Percentiles rank a stretch among this genome's conserved stretches.
phyloP scores from a whole-genome alignment of 208 protist species.

The Acanthamoeba royreba region DNA sequence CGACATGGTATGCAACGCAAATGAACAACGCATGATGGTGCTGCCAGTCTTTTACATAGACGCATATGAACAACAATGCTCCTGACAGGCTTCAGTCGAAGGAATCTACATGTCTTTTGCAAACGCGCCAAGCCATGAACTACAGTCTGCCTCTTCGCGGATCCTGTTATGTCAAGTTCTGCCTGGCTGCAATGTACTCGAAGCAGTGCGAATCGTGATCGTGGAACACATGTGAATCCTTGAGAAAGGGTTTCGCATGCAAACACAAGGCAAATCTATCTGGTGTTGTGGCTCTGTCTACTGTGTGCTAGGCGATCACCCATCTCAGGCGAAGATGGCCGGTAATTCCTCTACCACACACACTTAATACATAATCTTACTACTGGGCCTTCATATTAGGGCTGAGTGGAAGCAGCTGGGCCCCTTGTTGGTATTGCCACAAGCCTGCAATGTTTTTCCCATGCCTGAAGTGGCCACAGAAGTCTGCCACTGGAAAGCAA shows the following conservation, averaged over 20 bases:
- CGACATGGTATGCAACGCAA: too few relatives aligned
- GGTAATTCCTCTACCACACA: background rate
- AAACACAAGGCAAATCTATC: background rate
- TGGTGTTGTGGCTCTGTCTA: background rate
- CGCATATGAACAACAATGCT: background rate
- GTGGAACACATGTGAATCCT: background rate
- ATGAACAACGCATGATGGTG: too few relatives aligned
- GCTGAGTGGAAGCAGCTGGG: background rate
- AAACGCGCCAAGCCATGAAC: background rate
- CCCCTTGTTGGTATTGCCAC: background rate
- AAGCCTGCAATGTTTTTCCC: background rate
- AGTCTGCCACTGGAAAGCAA: background rate
- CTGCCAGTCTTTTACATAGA: background rate
- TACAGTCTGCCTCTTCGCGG: background rate
- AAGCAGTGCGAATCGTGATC: background rate
- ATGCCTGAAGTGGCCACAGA: background rate
- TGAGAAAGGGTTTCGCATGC: background rate
- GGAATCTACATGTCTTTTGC: background rate
- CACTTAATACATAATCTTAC: background rate
- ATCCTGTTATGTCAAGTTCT: background rate
- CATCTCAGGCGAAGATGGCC: background rate
- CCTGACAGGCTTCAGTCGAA: background rate
- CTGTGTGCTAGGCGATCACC: background rate
- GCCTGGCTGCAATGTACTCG: background rate
- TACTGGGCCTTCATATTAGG: background rate